These are phyloP conservation scores for Pinguiococcus pyrenoidosus DNA, from an alignment of 108 stramenopile genomes.

Conservation along the genomic window DNA sequence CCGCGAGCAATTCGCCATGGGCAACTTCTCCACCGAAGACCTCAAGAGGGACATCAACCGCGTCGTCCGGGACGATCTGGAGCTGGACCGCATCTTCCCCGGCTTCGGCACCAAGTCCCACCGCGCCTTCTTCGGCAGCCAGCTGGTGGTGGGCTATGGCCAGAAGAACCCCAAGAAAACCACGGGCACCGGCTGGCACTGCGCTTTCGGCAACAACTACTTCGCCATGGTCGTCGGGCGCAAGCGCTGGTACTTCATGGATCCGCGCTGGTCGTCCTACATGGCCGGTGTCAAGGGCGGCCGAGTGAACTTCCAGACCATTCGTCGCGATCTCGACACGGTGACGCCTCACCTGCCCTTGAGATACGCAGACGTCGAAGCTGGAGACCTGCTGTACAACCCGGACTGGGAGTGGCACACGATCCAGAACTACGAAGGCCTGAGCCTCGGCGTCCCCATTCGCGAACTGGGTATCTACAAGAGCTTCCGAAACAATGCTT, in stretches of 20 bases:
- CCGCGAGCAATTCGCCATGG: no score
- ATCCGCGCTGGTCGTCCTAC: not conserved
- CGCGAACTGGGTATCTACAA: no score
- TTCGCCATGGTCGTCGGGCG: not conserved
- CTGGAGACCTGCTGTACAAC: no score
- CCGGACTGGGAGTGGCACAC: no score
- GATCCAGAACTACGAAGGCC: no score
- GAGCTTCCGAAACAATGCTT: no score
- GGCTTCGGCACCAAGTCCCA: conserved; percentile 5
- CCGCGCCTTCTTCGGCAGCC: not conserved
- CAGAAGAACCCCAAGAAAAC: no score
- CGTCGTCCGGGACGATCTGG: conserved; percentile 1
- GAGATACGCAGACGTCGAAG: no score
- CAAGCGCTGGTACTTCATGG: conserved; percentile 12
- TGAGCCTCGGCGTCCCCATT: no score
- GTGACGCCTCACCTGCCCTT: no score
- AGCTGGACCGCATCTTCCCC: not conserved
- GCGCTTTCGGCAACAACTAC: conserved; percentile 9
- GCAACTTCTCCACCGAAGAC: conserved; percentile 5
- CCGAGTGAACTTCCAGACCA: not conserved
- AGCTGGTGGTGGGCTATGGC: conserved; percentile 4
- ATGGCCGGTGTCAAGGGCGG: conserved; percentile 2
- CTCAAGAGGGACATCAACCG: not conserved
- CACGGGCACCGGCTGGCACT: no score
- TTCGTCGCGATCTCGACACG: no score